Base-by-base conservation (phyloP, 352 stramenopile species). In the Phytophthora quininea region DNA sequence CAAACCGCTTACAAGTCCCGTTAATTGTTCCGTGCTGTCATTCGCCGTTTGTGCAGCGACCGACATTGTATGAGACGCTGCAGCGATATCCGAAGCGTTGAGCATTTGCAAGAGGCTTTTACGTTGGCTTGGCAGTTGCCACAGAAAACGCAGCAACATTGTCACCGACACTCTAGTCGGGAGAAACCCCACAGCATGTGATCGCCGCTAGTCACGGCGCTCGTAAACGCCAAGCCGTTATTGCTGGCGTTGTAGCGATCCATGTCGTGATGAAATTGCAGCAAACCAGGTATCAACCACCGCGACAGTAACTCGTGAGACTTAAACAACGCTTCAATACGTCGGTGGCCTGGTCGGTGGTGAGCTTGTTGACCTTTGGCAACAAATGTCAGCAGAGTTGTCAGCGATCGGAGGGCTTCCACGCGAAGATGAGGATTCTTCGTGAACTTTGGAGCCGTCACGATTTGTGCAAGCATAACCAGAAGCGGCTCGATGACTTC, bases 191-290 rank as follows among this genome's bases (percentile, higher is more conserved):
- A 93, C 7, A 90, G 53, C 62, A 88, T 76, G 58, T 91, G 81
- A 67, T 91, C 85, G 12, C 81, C 83, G 30, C 73, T 90, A 49
- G 74, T 80, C 10, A 63, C 79, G 43, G 82, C 85, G 63, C 76
- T 90, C 32, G 82, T 84, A 49, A 90, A 90, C 29, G 83, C 76
- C 43, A 89, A 65, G 2, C 84, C 84, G 33, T 88, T 89, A 64
- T 90, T 90, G 48, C 76, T 82, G 31, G 70, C 58, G 52, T 90
- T 84, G 73, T 93, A 93, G 37, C 67, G 74, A 50, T 92, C 86
- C 82, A 93, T 88, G 43, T 93, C 82, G 14, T 76, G 70, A 61
- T 93, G 83, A 57, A 92, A 93, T 19, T 80, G 75, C 6, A 93
- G 56, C 6, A 93, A 62, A 4, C 77, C 76, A 40, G 57, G 61